Base-by-base conservation (phyloP, 805 yeast genomes). In the Candida broadrunensis region DNA sequence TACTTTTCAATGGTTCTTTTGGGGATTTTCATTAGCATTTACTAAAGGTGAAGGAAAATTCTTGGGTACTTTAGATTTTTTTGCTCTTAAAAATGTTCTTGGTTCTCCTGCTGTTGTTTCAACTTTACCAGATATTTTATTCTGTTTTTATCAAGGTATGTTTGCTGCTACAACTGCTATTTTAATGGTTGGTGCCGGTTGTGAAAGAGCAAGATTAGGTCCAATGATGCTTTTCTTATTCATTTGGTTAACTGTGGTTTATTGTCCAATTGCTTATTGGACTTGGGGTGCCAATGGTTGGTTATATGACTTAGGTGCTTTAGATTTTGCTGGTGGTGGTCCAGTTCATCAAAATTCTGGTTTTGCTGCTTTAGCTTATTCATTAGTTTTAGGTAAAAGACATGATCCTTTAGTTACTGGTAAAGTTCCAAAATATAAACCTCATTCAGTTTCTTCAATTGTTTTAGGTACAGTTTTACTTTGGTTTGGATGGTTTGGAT, bases 401-500 rank as follows among this genome's bases (percentile, higher is more conserved):
- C 80, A 81, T 55, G 97, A 88, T 61, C 87, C 87, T 35, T 74
- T 81, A 41, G 73, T 89, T 23, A 71, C 73, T 33, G 75, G 76
- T 39, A 80, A 81, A 49, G 73, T 88, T 51, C 97, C 97, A 47
- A 85, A 85, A 61, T 90, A 89, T 72, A 88, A 81, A 68, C 98
- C 99, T 31, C 97, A 91, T 63, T 85, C 93, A 17, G 96, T 91
- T 29, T 78, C 95, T 7, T 79, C 89, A 35, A 88, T 89, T 43
- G 97, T 90, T 14, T 68, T 93, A 43, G 99, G 99, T 41, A 89
- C 97, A 16, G 84, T 88, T 11, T 86, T 93, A 72, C 77, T 93
- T 53, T 91, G 97, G 97, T 89, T 93, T 56, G 99, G 98, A 27
- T 93, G 99, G 99, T 89, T 89, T 58, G 97, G 97, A 31, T 93